Conservation (phyloP, 1,284 basidiomycete genomes). For the Xerocomus nothofagi region DNA sequence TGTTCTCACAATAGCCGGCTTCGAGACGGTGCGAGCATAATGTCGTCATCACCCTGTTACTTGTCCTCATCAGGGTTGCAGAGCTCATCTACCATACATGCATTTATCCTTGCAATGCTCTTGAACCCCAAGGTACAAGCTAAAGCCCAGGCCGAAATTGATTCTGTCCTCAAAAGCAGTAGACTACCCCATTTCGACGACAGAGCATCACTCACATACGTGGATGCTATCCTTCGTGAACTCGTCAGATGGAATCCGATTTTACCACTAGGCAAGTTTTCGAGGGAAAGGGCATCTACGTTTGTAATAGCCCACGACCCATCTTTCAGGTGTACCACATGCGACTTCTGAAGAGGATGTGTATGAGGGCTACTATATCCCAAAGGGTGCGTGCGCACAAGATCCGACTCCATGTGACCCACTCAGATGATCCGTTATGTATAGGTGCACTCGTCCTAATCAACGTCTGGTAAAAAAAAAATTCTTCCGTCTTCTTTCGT, state of each 20-base stretch:
- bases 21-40: constrained; percentile 25
- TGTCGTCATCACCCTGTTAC: neutral
- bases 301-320: constrained; percentile 1
- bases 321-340: constrained; percentile 27
- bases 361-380: constrained; percentile 32
- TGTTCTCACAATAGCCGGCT: constrained; percentile 22
- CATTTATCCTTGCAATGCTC: constrained; percentile 40
- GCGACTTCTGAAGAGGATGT: constrained; percentile 30
- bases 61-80: constrained; percentile 5
- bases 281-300: constrained; percentile 19
- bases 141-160: constrained; percentile 36
- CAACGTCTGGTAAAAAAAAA: constrained; percentile 27
- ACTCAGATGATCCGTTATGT: constrained; percentile 6
- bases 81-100: constrained; percentile 29
- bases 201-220: constrained; percentile 34
- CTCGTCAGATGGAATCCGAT: constrained; percentile 39
- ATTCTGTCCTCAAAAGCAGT: constrained; percentile 32
- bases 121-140: constrained; percentile 38
- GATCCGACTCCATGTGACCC: neutral
- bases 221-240: constrained; percentile 39
- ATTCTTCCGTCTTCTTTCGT: neutral
- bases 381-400: constrained; percentile 19
- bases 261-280: constrained; percentile 29
- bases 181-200: constrained; percentile 39
- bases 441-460: constrained; percentile 29